Base-by-base conservation (phyloP, 1,139 yeast genomes). In the Kodamaea sp. region DNA sequence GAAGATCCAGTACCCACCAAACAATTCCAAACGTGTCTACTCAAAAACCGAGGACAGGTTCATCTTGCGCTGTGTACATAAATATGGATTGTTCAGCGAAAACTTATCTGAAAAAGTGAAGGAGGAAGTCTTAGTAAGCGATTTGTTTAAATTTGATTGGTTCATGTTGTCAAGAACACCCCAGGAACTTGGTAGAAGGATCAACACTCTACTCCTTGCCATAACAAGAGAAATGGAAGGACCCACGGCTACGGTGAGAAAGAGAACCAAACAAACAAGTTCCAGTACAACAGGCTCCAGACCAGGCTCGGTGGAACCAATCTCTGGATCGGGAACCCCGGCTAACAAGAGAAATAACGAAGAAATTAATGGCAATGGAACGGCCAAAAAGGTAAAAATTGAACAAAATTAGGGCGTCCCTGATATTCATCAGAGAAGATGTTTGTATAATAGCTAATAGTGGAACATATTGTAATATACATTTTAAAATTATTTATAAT, bases 21-120 rank as follows among this genome's bases (percentile, higher is more conserved):
- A 88, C 52, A 89, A 88, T 55, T 88, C 97, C 23, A 84, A 88
- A 50, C 68, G 94, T 49, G 76, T 87, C 5, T 92, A 88, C 55
- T 82, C 95, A 5, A 85, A 85, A 35, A 71, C 79, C 1, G 98
- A 92, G 56, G 98, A 92, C 54, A 74, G 96, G 37, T 92, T 85
- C 54, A 66, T 92, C 33, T 61, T 94, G 36, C 66, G 78, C 23
- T 80, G 83, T 46, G 84, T 88, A 27, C 74, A 86, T 56, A 81
- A 84, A 45, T 75, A 81, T 47, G 98, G 98, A 0, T 64, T 90
- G 15, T 78, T 81, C 48, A 67, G 79, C 21, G 87, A 83, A 25
- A 75, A 79, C 37, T 66, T 92, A 28, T 80, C 76, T 47, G 96
- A 90, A 45, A 74, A 72, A 46, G 78, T 92, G 31, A 85, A 87